Base-by-base conservation (phyloP, 768 basidiomycete genomes). In the Hericium erinaceus region DNA sequence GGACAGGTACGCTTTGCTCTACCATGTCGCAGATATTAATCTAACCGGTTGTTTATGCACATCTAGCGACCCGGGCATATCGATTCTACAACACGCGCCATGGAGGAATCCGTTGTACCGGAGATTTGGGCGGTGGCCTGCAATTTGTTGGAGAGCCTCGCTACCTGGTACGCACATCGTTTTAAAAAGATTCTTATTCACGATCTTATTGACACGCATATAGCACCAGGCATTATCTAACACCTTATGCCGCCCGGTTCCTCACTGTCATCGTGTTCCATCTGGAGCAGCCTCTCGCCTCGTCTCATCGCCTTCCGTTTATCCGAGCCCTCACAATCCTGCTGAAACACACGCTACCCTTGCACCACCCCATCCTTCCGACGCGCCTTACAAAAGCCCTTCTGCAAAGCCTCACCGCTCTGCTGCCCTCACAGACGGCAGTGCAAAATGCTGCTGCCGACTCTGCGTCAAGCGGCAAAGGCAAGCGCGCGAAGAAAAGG, bases 401-500 rank as follows among this genome's bases (percentile, higher is more conserved):
- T 48, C 50, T 63, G 16, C 56, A 54, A 20, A 59, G 51, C 20
- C 58, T 63, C 39, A 49, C 61, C 24, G 33, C 20, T 18, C 60
- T 63, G 39, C 20, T 64, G 39, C 60, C 56, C n/a, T 38, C 49
- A 18, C 56, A 74, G 24, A 58, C 74, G 3, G 73, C 75, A 9
- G 59, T 62, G 9, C 66, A 71, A 24, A 65, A 64, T 1, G 68
- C 62, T 12, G 39, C 58, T 15, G 59, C 64, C 44, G 64, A 61
- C 2, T 15, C 56, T 6, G 8, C 41, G 6, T 16, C 41, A 44
- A 44, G 11, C 41, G 71, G 64, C 12, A 74, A 70, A 58, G 73
- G 65, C 13, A 82, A 75, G 66, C 83, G 81, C 63, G 79, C 80
- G 56, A 91, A 83, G 68, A 92, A 89, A 67, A 75, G 85, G 49